Conservation (phyloP, 2,329 filamentous ascomycete species). For the Endothia cerciana region DNA sequence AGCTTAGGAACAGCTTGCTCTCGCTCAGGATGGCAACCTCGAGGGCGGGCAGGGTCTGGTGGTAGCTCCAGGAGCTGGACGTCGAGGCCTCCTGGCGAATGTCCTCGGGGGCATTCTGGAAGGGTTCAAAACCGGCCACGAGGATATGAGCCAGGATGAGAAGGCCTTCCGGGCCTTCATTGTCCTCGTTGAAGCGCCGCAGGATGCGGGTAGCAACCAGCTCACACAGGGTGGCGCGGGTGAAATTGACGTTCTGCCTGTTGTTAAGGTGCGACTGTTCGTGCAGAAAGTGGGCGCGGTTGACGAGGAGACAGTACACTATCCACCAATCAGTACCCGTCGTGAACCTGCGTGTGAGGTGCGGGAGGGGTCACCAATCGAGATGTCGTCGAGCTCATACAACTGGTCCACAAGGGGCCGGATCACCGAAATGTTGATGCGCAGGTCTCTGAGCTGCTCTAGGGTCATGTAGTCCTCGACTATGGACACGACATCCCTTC, state of each 20-base stretch:
- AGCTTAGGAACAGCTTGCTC: constrained; percentile 77
- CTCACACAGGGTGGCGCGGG: constrained; percentile 78
- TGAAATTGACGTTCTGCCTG: constrained; percentile 80
- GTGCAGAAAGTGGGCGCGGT: constrained; percentile 76
- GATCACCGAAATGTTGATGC: constrained; percentile 80
- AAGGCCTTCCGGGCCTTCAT: constrained; percentile 70
- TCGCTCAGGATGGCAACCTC: constrained; percentile 84
- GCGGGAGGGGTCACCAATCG: constrained; percentile 58
- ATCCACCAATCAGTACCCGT: constrained; percentile 17
- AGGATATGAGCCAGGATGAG: constrained; percentile 77
- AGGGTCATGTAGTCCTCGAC: constrained; percentile 68
- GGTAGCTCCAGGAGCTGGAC: constrained; percentile 51
- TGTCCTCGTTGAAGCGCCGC: constrained; percentile 77
- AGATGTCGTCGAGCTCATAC: constrained; percentile 79
- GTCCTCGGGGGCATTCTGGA: constrained; percentile 76
- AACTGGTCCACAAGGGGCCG: constrained; percentile 83
- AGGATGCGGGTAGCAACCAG: constrained; percentile 78
- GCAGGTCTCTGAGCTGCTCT: constrained; percentile 77
- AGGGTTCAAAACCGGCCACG: constrained; percentile 82
- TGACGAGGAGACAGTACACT: constrained; percentile 85
- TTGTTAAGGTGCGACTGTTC: constrained; percentile 77
- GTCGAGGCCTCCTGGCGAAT: constrained; percentile 62
- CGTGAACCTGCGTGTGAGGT: no score
- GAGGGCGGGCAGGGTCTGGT: constrained; percentile 72
- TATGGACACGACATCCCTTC: constrained; percentile 64